phyloP scores from a whole-genome alignment of 768 basidiomycete species.

The Tulasnella sp. region DNA sequence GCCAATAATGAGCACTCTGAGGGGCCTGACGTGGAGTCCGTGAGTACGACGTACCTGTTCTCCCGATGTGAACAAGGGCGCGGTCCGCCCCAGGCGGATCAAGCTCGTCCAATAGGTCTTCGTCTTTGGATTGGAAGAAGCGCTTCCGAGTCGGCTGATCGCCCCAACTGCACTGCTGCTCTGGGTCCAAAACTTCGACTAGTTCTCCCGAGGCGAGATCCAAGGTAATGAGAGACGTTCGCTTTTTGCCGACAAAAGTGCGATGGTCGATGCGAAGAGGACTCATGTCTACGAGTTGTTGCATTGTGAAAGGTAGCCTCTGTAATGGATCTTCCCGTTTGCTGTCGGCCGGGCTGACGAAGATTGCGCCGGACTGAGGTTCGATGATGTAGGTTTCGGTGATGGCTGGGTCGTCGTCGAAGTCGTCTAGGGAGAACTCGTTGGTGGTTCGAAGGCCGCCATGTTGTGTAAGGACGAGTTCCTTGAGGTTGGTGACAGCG shows the following conservation, averaged over 20 bases:
- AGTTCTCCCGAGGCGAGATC: conserved; percentile 70
- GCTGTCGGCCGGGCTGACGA: conserved; percentile 63
- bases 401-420: conserved; percentile 24
- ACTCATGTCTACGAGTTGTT: conserved; percentile 84
- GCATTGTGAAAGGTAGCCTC: conserved; percentile 84
- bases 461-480: conserved; percentile 68
- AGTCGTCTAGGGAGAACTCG: conserved; percentile 17
- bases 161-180: conserved; percentile 55
- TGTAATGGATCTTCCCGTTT: conserved; percentile 49
- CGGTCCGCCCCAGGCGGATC: conserved; percentile 38
- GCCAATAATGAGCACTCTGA: background rate
- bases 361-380: conserved; percentile 90
- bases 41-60: conserved; percentile 44
- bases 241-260: conserved; percentile 85
- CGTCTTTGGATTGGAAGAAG: conserved; percentile 23
- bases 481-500: conserved; percentile 52
- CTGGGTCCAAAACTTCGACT: conserved; percentile 64
- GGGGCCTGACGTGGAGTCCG: background rate
- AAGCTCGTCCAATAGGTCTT: conserved; percentile 44
- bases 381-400: conserved; percentile 89
- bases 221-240: conserved; percentile 55
- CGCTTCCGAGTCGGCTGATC: background rate
- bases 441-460: conserved; percentile 23
- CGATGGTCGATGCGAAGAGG: conserved; percentile 75
- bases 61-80: conserved; percentile 53